Conservation (phyloP, 2,329 filamentous ascomycete genomes). For the Paracoccidioides lutzii region DNA sequence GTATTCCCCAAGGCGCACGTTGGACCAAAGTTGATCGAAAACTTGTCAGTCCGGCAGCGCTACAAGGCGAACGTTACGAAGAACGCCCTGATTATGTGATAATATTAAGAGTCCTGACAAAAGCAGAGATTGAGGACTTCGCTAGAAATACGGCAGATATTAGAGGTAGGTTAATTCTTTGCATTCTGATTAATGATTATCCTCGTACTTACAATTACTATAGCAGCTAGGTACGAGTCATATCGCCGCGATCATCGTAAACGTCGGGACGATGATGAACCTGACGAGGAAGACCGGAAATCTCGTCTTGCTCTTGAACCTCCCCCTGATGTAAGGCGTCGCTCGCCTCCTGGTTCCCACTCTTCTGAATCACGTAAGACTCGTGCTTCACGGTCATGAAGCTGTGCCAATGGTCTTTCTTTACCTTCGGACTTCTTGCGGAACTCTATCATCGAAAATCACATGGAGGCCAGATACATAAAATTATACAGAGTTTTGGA, state of each 20-base stretch:
- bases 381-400: neutral
- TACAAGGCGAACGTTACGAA: slow-evolving; percentile 79
- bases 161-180: slow-evolving; percentile 46
- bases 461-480: too few relatives aligned
- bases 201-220: slow-evolving; percentile 16
- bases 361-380: neutral
- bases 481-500: neutral
- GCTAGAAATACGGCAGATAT: slow-evolving; percentile 70
- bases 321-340: neutral
- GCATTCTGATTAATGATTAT: neutral
- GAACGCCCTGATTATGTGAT: slow-evolving; percentile 90
- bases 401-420: neutral
- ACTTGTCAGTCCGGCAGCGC: slow-evolving; percentile 76
- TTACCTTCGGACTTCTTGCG: neutral
- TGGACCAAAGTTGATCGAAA: slow-evolving; percentile 90
- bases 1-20: slow-evolving; percentile 63
- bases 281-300: neutral
- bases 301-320: neutral
- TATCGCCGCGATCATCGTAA: neutral
- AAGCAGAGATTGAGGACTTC: slow-evolving; percentile 81
- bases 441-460: neutral
- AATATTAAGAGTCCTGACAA: slow-evolving; percentile 72
- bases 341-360: neutral
- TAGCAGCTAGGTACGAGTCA: neutral
- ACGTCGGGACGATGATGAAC: neutral